Conservation (phyloP, 2,329 filamentous ascomycete genomes). For the Calonectria hongkongensis region DNA sequence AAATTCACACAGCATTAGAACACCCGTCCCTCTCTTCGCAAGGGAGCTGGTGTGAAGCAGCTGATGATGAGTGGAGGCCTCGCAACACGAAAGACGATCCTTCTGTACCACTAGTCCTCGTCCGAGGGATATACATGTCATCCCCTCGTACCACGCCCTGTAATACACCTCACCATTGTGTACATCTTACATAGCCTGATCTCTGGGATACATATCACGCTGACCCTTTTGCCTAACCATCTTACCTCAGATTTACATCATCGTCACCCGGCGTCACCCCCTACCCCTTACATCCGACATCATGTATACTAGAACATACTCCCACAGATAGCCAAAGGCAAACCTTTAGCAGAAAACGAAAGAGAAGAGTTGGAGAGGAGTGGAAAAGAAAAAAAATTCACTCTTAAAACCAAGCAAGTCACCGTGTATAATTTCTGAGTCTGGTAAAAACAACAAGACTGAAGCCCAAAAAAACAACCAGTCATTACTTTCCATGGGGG, state of each 20-base stretch:
- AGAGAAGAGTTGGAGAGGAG: neutral
- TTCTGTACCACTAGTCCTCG: neutral
- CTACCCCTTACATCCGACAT: neutral
- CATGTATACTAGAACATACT: constrained; percentile 44
- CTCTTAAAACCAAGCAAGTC: constrained; percentile 1
- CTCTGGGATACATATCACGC: constrained; percentile 20
- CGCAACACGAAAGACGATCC: neutral
- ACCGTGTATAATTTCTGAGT: neutral
- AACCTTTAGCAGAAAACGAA: neutral
- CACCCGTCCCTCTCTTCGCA: neutral
- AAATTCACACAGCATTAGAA: constrained; percentile 1
- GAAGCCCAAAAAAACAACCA: neutral
- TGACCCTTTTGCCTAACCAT: constrained; percentile 1
- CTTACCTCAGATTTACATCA: constrained; percentile 37
- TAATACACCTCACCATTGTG: constrained; percentile 34
- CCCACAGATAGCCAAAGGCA: constrained; percentile 12
- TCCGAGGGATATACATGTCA: constrained; percentile 17
- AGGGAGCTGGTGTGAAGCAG: neutral
- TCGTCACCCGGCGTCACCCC: constrained; percentile 14
- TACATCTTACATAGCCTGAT: constrained; percentile 38
- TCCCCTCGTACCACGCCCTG: constrained; percentile 23
- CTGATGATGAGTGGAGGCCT: constrained; percentile 19
- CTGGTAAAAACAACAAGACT: neutral
- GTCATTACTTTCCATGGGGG: constrained; percentile 12
- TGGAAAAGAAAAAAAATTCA: neutral